phyloP scores from a whole-genome alignment of 345 rosid genomes.

The Garcia nutans region DNA sequence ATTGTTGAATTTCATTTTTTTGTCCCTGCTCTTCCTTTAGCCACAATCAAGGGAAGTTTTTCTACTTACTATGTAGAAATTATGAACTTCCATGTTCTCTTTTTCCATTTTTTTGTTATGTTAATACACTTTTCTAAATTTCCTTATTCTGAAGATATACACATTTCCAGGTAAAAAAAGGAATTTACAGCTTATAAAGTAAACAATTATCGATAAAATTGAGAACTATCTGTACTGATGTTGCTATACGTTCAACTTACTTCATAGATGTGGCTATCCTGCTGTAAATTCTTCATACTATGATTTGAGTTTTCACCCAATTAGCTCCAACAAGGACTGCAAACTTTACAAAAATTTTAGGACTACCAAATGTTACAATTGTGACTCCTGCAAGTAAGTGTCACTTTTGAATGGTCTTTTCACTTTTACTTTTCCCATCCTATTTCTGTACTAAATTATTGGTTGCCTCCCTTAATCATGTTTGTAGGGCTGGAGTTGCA shows the following conservation, averaged over 20 bases:
- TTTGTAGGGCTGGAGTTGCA: constrained; percentile 89
- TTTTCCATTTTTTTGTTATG: background rate
- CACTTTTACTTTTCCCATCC: background rate
- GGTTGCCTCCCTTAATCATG: background rate
- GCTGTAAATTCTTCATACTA: constrained; percentile 69
- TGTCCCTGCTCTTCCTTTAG: background rate
- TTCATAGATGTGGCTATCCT: constrained; percentile 83
- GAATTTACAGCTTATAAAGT: too few relatives aligned
- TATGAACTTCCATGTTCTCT: background rate
- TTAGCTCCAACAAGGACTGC: constrained; percentile 78
- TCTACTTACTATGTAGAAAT: background rate
- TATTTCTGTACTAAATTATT: constrained; percentile 9
- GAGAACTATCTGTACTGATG: background rate
- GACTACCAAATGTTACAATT: constrained; percentile 75
- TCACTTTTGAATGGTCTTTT: background rate
- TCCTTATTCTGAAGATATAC: background rate
- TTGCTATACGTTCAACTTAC: constrained; percentile 6
- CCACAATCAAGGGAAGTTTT: background rate
- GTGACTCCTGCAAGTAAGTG: constrained; percentile 91
- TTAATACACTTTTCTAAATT: background rate
- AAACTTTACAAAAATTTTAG: constrained; percentile 71
- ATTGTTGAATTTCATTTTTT: background rate
- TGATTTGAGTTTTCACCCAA: constrained; percentile 86
- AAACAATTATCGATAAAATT: background rate
- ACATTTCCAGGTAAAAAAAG: background rate